Base-by-base conservation (phyloP, 2,329 filamentous ascomycete species). In the Alternaria gansuensis region DNA sequence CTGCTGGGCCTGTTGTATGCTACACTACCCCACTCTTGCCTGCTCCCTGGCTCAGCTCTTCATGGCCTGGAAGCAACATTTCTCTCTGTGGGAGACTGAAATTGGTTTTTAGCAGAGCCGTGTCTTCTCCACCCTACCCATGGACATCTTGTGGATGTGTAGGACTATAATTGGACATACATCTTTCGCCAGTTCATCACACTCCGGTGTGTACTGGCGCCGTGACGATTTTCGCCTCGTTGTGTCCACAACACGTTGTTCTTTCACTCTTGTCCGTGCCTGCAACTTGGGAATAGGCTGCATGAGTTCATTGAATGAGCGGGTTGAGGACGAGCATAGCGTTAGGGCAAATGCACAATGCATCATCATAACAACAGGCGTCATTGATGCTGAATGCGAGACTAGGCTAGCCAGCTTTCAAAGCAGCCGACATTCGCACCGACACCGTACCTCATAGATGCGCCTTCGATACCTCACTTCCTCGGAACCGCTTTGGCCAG, bases 111-210 rank as follows among this genome's bases (percentile, higher is more conserved):
- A 82, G 81, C 81, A 83, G 80, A 77, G 77, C 81, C 80, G 77
- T 80, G 81, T 82, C 81, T 80, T 78, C 79, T 82, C 81, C 81
- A 83, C 81, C 80, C 80, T 81, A 78, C 77, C 72, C 75, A 74
- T 77, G 77, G 71, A 72, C 67, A 60, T 63, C 64, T 65, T 55
- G 62, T 67, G 29, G 71, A 75, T 74, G 74, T 68, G 76, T 75
- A 78, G 80, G 80, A 82, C 80, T 82, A 80, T 75, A 72, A 77
- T 75, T 74, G 69, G 80, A 81, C 80, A 79, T 75, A 82, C 80
- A 82, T 79, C 40, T 4, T 36, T 36, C 3, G 3, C 33, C 29
- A 36, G 21, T n/a, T 34, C 8, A 29, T 29, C 17, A 41, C 10
- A 48, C 8, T 34, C 29, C 24, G 37, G 29, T 24, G 44, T 24